Base-by-base conservation (phyloP, 192 early-diverging fungal genomes). In the Phlyctochytrium arcticum region DNA sequence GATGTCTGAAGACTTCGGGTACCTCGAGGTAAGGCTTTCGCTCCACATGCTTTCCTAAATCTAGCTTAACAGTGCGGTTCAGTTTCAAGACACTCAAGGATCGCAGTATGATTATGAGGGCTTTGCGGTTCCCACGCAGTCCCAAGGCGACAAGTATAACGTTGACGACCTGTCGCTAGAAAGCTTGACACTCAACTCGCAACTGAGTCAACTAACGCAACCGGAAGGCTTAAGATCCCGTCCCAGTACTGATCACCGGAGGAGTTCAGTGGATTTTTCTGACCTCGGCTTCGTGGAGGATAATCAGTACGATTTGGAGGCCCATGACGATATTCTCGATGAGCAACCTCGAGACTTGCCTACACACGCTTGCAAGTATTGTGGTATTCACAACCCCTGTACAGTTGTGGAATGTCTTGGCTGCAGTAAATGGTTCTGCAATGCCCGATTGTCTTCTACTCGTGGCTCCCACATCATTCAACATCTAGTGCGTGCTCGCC, bases 341-440 rank as follows among this genome's bases (percentile, higher is more conserved):
- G 59, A 55, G 8, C 36, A 44, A 5, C 19, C 23, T 19, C 84
- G 75, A 42, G 85, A 82, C 19, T 78, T 87, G n/a, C 91, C 92
- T 0, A 80, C 76, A 35, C 92, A 94, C 64, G 90, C 92, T 7
- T 96, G 94, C 75, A 81, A 82, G 56, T 98, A 99, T 74, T 99
- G 97, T 62, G 94, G 92, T 32, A 88, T 97, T 61, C 94, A 98
- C 65, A 85, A 86, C 51, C 83, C 91, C 19, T 78, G 82, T 30
- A 85, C 91, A 0, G 94, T 98, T 5, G 89, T 91, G 51, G 93
- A 94, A 76, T 99, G 97, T 72, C 84, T 94, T 32, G 84, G 80
- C 0, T 99, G 97, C 78, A 86, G 83, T 51, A 88, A 90, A 50
- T 99, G 95, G 95, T 98, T 99, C 70, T 99, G 96, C 73, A 99